Base-by-base conservation (phyloP, 495 filamentous ascomycete genomes). In the Aspergillus steynii region DNA sequence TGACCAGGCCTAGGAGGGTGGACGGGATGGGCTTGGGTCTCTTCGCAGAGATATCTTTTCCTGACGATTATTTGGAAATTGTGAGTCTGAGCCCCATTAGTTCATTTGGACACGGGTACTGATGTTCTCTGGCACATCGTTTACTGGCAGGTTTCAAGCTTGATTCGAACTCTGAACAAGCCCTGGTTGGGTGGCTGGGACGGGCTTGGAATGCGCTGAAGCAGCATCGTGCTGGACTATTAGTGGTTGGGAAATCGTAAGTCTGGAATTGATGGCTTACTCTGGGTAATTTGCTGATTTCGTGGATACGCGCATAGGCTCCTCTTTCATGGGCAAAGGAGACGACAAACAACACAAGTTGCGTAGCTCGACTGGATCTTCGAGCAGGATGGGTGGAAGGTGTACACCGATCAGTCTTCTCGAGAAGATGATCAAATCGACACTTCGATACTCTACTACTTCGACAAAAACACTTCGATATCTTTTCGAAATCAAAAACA, bases 181-280 rank as follows among this genome's bases (percentile, higher is more conserved):
- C 15, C 57, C n/a, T 46, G 31, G 57, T 12, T 29, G 57, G 57
- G 57, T 42, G 57, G 57, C 29, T 46, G 57, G 57, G 57, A 59
- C 28, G 57, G 57, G 57, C 57, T 31, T 53, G 49, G 49, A 20
- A 20, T 20, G 20, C 20, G 20, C 20, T 20, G 20, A 20, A 20
- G 20, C 20, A 20, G 20, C 20, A 20, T 20, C 20, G 20, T 20
- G 20, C 20, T 20, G 20, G 20, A 20, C 20, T 20, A 20, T 20
- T 20, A 20, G 20, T 20, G 20, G 20, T 20, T 20, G 20, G 20
- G 20, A 49, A 53, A 20, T 52, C 37, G 47, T 46, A 42, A 53
- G 51, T 53, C 10, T 26, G 1, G 2, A 3, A 20, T 20, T 20
- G 20, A 20, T 20, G 20, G 20, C 20, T 20, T 20, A 20, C 20